Conservation (phyloP, 495 filamentous ascomycete genomes). For the Opeltia flavorubescens region DNA sequence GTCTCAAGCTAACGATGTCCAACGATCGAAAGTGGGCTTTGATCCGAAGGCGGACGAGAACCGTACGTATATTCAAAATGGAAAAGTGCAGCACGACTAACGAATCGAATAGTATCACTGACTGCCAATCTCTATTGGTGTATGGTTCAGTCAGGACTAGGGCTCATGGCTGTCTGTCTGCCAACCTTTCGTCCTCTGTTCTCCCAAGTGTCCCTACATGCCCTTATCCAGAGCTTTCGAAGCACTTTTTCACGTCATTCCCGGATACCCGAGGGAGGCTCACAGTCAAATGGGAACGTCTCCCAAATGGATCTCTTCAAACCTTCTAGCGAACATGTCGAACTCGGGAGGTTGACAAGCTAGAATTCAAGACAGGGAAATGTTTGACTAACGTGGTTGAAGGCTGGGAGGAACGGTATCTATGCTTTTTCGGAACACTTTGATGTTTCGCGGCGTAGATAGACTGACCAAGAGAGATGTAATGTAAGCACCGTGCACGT, state of each 20-base stretch:
- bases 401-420: too few relatives aligned
- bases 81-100: background rate
- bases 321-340: background rate
- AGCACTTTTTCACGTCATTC: background rate
- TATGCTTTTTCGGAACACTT: too few relatives aligned
- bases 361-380: too few relatives aligned
- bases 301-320: background rate
- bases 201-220: background rate
- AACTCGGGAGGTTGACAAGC: too few relatives aligned
- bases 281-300: background rate
- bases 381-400: too few relatives aligned
- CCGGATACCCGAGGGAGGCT: background rate
- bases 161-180: slow-evolving; percentile 3
- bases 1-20: too few relatives aligned
- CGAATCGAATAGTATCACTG: background rate
- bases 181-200: slow-evolving; percentile 2
- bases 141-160: slow-evolving; percentile 4
- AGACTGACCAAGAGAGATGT: too few relatives aligned
- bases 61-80: background rate
- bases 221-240: background rate
- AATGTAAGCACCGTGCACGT: too few relatives aligned
- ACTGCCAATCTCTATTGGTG: slow-evolving; percentile 3
- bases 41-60: background rate
- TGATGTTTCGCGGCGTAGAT: too few relatives aligned
- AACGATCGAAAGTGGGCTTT: background rate